phyloP scores from a whole-genome alignment of 306 rosid genomes.

The Dalbergia cochinchinensis region DNA sequence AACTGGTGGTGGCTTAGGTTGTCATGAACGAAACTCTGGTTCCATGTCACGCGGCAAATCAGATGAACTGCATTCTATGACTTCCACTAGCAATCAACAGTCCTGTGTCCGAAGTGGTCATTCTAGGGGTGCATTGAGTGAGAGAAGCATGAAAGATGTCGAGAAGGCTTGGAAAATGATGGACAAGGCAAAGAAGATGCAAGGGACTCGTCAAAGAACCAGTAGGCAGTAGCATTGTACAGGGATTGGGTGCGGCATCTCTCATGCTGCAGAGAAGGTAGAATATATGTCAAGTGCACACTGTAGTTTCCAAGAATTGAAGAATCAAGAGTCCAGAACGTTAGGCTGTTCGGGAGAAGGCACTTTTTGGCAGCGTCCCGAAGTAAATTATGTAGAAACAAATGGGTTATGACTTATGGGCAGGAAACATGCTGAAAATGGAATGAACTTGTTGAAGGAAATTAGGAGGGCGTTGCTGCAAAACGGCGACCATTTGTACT shows the following conservation, averaged over 20 bases:
- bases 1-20: constrained; percentile 43
- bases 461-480: neutral
- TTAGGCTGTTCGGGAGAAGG: neutral
- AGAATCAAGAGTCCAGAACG: constrained; percentile 42
- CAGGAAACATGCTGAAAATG: too few species aligned
- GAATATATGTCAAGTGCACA: constrained; percentile 41
- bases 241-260: constrained; percentile 46
- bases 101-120: constrained; percentile 40
- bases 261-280: constrained; percentile 41
- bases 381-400: neutral
- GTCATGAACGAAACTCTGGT: constrained; percentile 44
- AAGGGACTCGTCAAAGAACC: constrained; percentile 37
- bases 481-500: neutral
- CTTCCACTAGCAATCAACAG: constrained; percentile 56
- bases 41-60: constrained; percentile 43
- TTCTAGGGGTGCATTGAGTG: constrained; percentile 6
- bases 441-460: neutral
- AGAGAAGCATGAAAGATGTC: constrained; percentile 47
- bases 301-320: constrained; percentile 25
- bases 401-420: neutral
- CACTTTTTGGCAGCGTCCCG: neutral
- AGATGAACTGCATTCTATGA: constrained; percentile 39
- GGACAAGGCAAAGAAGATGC: constrained; percentile 62
- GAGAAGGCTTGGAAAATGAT: constrained; percentile 89
- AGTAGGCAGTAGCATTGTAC: constrained; percentile 35